Base-by-base conservation (phyloP, 768 basidiomycete genomes). In the Lentinula detonsa region DNA sequence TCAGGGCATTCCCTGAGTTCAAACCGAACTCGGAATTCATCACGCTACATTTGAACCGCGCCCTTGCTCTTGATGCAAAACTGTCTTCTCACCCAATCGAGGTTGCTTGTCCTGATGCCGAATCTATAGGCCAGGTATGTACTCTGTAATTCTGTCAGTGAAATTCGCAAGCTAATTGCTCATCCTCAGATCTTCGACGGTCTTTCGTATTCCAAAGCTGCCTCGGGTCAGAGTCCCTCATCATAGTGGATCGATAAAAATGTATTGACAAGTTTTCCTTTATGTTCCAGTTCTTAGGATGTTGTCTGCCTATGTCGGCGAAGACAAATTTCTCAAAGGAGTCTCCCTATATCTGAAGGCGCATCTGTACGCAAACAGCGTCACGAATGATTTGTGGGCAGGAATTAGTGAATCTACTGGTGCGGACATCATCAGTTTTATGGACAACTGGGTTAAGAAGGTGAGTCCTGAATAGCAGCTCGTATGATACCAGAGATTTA, bases 301-400 rank as follows among this genome's bases (percentile, higher is more conserved):
- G 89, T 68, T 91, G 40, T 79, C 81, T 18, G 76, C 77, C 65
- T 83, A 83, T 59, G 86, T 88, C 13, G 87, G 89, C 31, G 81
- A 90, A 70, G 86, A 87, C 5, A 75, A 70, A 51, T 90, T 91
- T 78, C 69, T 87, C 18, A 80, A 81, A 64, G 84, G 85, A 21
- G 86, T 90, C 18, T 86, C 87, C 1, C 78, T 85, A 63, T 91
- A 91, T 74, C 80, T 91, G 61, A 89, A 88, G 71, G 78, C 81
- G 52, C 82, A 85, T 65, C 72, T 87, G 8, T 91, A 84, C 71
- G 81, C 78, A 28, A 90, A 86, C 73, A 84, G 81, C 40, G 77
- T 78, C 46, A 88, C 87, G 4, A 74, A 73, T 42, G 84, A 91
- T 69, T 74, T 91, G 2, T 90, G 88, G 87, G 72, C 78, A 39